phyloP scores from a whole-genome alignment of 352 stramenopile species.

The Phytopythium chamaehyphon region DNA sequence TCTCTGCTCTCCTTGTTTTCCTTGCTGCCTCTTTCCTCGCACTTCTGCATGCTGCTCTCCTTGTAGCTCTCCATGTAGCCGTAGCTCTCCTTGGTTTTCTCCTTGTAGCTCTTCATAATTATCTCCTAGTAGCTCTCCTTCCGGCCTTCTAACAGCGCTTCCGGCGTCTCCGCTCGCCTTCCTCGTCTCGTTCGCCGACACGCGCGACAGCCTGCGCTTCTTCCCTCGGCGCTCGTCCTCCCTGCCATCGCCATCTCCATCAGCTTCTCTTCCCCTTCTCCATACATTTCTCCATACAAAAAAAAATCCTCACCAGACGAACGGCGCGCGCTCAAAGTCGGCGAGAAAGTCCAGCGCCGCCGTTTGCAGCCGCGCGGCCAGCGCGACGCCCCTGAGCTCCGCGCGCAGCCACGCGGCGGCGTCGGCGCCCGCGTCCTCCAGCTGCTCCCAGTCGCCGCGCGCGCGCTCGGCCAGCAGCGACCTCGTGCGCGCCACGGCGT shows the following conservation, averaged over 20 bases:
- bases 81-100: too few relatives aligned
- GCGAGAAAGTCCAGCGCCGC: conserved; percentile 1
- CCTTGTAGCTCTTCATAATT: too few relatives aligned
- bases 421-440: conserved; percentile 39
- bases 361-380: conserved; percentile 15
- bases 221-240: conserved; percentile 9
- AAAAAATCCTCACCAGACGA: conserved; percentile 10
- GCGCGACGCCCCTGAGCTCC: conserved; percentile 33
- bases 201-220: conserved; percentile 19
- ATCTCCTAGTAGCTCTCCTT: too few relatives aligned
- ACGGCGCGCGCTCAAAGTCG: conserved; percentile 10
- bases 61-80: too few relatives aligned
- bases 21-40: neutral
- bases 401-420: conserved; percentile 49
- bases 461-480: conserved; percentile 47
- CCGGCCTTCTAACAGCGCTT: conserved; percentile 11
- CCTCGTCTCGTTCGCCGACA: neutral
- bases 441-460: conserved; percentile 40
- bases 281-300: neutral
- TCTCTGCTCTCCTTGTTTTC: neutral
- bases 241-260: conserved; percentile 2
- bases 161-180: neutral
- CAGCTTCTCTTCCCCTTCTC: too few relatives aligned
- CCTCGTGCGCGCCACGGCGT: conserved; percentile 62
- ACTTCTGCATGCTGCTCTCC: too few relatives aligned